phyloP scores from a whole-genome alignment of 2,329 filamentous ascomycete species.

The Pestalotiopsis fici region DNA sequence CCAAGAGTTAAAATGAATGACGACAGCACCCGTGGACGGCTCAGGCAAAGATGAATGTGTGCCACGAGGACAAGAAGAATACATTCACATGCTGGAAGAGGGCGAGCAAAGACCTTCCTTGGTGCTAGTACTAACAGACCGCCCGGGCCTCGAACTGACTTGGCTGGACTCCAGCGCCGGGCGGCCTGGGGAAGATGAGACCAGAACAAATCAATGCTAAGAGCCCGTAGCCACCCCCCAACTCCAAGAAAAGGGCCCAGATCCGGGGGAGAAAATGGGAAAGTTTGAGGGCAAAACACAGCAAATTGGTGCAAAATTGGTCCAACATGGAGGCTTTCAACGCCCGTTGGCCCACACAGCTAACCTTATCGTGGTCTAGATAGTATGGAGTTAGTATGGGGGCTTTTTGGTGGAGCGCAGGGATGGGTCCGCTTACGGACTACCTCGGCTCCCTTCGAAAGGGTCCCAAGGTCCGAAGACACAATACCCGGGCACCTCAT shows the following conservation, averaged over 20 bases:
- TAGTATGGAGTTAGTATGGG: conserved; percentile 5
- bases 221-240: background rate
- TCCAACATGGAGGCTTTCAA: background rate
- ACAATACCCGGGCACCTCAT: background rate
- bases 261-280: background rate
- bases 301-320: background rate
- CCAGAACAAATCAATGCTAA: background rate
- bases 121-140: background rate
- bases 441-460: conserved; percentile 1
- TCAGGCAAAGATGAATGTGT: background rate
- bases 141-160: background rate
- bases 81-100: background rate
- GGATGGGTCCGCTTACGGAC: conserved; percentile 5
- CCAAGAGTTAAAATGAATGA: background rate
- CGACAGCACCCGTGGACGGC: background rate
- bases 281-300: background rate
- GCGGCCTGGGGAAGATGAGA: background rate
- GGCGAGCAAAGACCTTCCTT: background rate
- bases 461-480: background rate
- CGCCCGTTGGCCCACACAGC: background rate
- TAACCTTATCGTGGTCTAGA: conserved; percentile 1
- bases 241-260: background rate
- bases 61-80: background rate
- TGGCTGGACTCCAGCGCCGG: background rate
- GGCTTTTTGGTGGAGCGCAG: background rate